Percentiles rank a stretch among this genome's conserved stretches.
These are phyloP conservation scores for Starmerella powellii DNA, from an alignment of 805 yeast species.

Conservation along the genomic window DNA sequence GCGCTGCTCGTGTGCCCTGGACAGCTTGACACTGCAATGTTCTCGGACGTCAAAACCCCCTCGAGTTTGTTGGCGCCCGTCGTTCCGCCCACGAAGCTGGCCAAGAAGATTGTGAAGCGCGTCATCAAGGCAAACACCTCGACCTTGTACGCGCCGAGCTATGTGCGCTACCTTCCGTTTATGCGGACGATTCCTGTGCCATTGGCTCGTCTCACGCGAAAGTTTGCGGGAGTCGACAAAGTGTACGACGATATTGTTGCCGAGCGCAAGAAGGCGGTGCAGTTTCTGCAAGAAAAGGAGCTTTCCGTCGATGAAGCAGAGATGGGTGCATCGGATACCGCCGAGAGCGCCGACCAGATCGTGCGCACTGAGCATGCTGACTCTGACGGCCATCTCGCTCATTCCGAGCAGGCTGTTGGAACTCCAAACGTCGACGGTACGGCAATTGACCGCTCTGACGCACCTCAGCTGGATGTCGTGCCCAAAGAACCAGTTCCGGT, in stretches of 20 bases:
- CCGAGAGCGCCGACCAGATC: background rate
- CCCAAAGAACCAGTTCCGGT: too few relatives aligned
- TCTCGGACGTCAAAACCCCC: constrained; percentile 62
- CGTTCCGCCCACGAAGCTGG: constrained; percentile 55
- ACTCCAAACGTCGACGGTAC: background rate
- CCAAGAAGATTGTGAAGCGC: constrained; percentile 43
- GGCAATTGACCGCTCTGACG: background rate
- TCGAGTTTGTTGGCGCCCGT: constrained; percentile 70
- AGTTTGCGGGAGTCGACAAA: constrained; percentile 56
- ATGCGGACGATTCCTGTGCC: constrained; percentile 67
- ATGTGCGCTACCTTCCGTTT: constrained; percentile 62
- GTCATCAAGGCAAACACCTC: constrained; percentile 53
- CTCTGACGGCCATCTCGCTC: too few relatives aligned
- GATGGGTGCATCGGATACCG: background rate
- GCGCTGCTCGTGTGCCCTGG: constrained; percentile 80
- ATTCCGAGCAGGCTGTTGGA: background rate
- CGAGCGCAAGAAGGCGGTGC: background rate
- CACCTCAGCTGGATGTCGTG: too few relatives aligned
- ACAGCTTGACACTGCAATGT: constrained; percentile 66
- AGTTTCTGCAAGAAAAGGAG: background rate
- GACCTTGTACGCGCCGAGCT: constrained; percentile 59
- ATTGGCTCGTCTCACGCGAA: constrained; percentile 42
- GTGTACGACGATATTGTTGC: constrained; percentile 19
- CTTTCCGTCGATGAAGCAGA: too few relatives aligned
- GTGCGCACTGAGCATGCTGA: too few relatives aligned